Base-by-base conservation (phyloP, 441 rosid genomes). In the Erodium texanum region DNA sequence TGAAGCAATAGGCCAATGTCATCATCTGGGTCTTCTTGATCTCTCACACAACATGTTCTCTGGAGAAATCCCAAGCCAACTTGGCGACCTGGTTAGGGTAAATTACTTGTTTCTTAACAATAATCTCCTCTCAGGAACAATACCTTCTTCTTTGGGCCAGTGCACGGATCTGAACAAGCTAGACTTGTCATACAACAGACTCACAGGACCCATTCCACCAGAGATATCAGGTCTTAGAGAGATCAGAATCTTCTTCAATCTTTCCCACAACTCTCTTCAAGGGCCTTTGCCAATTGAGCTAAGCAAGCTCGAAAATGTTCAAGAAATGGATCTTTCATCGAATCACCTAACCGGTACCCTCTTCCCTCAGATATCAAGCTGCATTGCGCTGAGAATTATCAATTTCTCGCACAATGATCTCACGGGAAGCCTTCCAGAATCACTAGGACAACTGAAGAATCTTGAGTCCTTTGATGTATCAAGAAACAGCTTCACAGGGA, bases 41-140 rank as follows among this genome's bases (percentile, higher is more conserved):
- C 74, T 80, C 18, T 77, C 81, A 4, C 29, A 68, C 70, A 77
- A 77, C 68, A 59, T 34, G 5, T 65, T 81, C 38, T 74, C 66
- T 1, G 82, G 81, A 7, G 66, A 73, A 66, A 81, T 81, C 62
- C 84, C 82, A 0, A 72, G 11, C 23, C 43, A 71, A 22, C 71
- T 81, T 0, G 84, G 82, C 15, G 64, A 75, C 16, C 64, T 81
- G 72, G 66, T 22, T 43, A 68, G 1, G 1, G 16, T 84, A 61
- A 65, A 56, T 32, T 76, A 1, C 5, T 18, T 86, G 75, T 72
- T 80, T 71, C 90, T 86, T 62, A 79, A 78, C 78, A 81, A 81
- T 81, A 86, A 86, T 72, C 68, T 64, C 64, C 85, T 86, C 62
- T 79, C 86, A 15, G 85, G 84, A 70, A 58, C 71, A 22, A 78